A percentile compares a stretch with the other conserved stretches of the same genome.
Conservation (phyloP, 495 filamentous ascomycete species). For the Neurospora sublineolata region DNA sequence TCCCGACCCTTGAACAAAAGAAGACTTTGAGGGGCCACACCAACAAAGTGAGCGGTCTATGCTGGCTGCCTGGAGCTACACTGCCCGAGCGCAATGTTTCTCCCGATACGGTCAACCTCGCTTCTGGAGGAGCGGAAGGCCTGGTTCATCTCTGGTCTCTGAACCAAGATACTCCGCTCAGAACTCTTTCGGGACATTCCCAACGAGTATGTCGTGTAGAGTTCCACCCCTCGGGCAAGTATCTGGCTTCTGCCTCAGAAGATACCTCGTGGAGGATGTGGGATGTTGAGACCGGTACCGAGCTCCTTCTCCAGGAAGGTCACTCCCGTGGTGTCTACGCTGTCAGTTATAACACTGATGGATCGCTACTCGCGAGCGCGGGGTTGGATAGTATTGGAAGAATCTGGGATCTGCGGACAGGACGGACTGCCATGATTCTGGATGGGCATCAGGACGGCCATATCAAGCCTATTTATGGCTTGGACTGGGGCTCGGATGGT, state of each 20-base stretch:
- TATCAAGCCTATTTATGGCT: constrained; percentile 80
- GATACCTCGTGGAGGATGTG: constrained; percentile 97
- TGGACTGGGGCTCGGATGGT: constrained; percentile 88
- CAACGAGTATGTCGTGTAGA: constrained; percentile 84
- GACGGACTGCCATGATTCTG: constrained; percentile 89
- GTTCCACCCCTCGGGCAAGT: constrained; percentile 85
- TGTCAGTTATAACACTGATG: constrained; percentile 79
- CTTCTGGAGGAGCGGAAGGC: constrained; percentile 84
- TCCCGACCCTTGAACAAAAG: constrained; percentile 71
- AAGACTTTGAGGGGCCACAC: constrained; percentile 67
- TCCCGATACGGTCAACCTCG: constrained; percentile 65
- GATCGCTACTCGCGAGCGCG: constrained; percentile 78
- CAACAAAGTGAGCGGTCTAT: constrained; percentile 76
- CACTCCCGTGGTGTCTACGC: constrained; percentile 88
- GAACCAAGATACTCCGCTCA: constrained; percentile 65
- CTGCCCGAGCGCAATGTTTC: constrained; percentile 57
- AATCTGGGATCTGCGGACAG: constrained; percentile 93
- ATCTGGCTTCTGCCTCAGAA: constrained; percentile 85
- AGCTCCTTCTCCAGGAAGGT: constrained; percentile 85
- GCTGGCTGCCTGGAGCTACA: constrained; percentile 83
- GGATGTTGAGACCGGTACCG: constrained; percentile 77
- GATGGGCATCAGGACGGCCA: constrained; percentile 75
- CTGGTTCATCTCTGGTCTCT: constrained; percentile 86
- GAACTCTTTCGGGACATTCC: constrained; percentile 75
- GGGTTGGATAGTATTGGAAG: constrained; percentile 89